phyloP scores from a whole-genome alignment of 2,329 filamentous ascomycete genomes.

The Aureobasidium musti region DNA sequence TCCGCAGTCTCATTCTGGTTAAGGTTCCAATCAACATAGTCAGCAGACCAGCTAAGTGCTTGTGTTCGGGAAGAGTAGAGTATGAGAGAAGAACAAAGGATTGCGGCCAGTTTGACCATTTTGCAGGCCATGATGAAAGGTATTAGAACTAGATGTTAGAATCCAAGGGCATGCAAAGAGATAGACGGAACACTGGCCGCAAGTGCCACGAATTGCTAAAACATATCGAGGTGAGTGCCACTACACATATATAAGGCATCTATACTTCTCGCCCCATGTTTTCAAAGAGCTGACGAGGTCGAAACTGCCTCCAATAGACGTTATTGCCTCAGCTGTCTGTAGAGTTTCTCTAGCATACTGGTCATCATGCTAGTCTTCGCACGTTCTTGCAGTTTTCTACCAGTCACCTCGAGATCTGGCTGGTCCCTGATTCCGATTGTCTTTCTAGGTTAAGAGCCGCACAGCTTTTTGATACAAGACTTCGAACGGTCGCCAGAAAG shows the following conservation, averaged over 20 bases:
- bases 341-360: slow-evolving; percentile 15
- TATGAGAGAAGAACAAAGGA: background rate
- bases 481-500: slow-evolving; percentile 3
- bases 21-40: slow-evolving; percentile 48
- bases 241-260: background rate
- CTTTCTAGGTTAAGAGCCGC: background rate
- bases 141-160: background rate
- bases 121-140: background rate
- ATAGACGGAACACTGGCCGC: background rate
- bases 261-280: background rate
- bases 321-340: slow-evolving; percentile 5
- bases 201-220: background rate
- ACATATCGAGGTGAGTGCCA: background rate
- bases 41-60: slow-evolving; percentile 7
- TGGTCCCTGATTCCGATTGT: background rate
- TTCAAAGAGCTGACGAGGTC: background rate
- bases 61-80: background rate
- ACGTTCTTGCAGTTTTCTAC: background rate
- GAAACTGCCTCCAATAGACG: background rate
- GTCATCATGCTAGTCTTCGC: background rate
- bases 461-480: background rate
- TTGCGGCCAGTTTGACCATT: background rate
- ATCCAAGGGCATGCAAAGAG: background rate
- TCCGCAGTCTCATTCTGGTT: slow-evolving; percentile 60
- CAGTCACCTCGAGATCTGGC: background rate